These are phyloP conservation scores for Cryphonectria radicalis DNA, from an alignment of 2,329 filamentous ascomycete species.

Conservation along the genomic window DNA sequence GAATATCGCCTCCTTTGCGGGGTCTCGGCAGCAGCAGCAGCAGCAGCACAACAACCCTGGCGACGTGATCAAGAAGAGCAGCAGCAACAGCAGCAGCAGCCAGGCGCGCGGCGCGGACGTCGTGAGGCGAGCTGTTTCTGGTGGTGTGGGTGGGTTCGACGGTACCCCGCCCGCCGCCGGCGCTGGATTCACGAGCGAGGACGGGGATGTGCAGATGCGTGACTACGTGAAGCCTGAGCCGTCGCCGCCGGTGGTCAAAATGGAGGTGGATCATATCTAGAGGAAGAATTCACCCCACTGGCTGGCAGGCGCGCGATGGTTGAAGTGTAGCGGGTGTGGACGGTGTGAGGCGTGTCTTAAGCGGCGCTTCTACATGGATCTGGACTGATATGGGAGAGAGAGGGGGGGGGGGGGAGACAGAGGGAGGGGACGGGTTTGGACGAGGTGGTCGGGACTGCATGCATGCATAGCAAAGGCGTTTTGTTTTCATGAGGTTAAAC, in stretches of 20 bases:
- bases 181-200: background rate
- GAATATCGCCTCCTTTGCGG: background rate
- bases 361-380: conserved; percentile 13
- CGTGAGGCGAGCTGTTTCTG: background rate
- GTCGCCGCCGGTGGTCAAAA: conserved; percentile 39
- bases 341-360: conserved; percentile 14
- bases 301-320: conserved; percentile 3
- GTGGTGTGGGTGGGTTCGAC: background rate
- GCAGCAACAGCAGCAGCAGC: background rate
- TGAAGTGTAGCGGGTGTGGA: conserved; percentile 12
- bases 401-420: background rate
- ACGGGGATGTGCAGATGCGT: conserved; percentile 24
- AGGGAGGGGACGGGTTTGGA: background rate
- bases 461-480: conserved; percentile 40
- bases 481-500: background rate
- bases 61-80: conserved; percentile 32
- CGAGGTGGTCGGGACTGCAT: background rate
- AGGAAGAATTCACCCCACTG: conserved; percentile 5
- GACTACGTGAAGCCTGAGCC: conserved; percentile 38
- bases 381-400: background rate
- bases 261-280: conserved; percentile 55
- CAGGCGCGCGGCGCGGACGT: background rate
- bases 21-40: background rate
- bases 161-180: background rate
- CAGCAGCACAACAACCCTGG: background rate